Conservation (phyloP, 371 early-diverging fungal species). For the Fennellomyces sp. region DNA sequence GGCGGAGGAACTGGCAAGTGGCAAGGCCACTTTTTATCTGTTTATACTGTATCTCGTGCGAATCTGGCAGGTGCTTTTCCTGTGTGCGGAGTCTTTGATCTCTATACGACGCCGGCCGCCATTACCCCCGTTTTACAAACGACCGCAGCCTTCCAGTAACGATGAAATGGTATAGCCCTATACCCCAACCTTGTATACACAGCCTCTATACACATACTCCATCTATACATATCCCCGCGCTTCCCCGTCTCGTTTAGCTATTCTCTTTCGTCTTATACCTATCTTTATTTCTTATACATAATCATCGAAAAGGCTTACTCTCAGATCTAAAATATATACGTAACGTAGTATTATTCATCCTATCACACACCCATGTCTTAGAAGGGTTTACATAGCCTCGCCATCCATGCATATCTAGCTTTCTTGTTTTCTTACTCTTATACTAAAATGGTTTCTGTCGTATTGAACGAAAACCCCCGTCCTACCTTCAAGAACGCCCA, state of each 20-base stretch:
- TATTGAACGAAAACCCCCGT: slow-evolving; percentile 3
- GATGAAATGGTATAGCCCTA: not conserved
- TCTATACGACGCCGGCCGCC: not conserved
- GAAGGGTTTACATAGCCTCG: too few species aligned
- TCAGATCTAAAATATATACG: too few species aligned
- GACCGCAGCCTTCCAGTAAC: not conserved
- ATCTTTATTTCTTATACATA: not conserved
- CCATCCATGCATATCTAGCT: too few species aligned
- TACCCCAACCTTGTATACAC: not conserved
- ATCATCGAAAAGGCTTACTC: too few species aligned
- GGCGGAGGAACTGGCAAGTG: slow-evolving; percentile 6
- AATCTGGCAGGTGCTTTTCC: slow-evolving; percentile 19
- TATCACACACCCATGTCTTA: too few species aligned
- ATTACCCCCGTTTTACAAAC: not conserved
- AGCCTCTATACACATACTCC: not conserved
- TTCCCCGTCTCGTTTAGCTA: too few species aligned
- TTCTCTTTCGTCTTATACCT: not conserved
- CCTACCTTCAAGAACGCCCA: not conserved
- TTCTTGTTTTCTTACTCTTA: not conserved
- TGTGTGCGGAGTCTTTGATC: slow-evolving; percentile 20
- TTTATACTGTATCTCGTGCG: slow-evolving; percentile 12
- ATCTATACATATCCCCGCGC: not conserved
- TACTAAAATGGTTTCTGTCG: slow-evolving; percentile 6
- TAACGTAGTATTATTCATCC: too few species aligned
- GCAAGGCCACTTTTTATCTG: not conserved